Base-by-base conservation (phyloP, 208 protist genomes). In the Crithidia fasciculata region DNA sequence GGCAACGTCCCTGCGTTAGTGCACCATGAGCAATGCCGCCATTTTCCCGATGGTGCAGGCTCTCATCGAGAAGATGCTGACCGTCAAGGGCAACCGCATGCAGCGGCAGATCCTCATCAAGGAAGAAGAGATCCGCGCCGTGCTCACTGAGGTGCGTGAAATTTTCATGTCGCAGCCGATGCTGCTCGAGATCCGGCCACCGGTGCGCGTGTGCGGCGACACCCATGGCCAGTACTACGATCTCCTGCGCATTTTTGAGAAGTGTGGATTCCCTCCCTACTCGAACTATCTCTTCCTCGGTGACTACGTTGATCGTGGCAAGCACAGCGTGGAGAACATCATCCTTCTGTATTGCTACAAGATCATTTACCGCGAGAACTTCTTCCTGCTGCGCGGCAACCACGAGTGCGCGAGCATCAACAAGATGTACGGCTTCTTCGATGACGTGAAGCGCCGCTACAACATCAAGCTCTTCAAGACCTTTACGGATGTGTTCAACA, bases 401-500 rank as follows among this genome's bases (percentile, higher is more conserved):
- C 99, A 99, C 87, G 99, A 99, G 84, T 99, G 97, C 74, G 94
- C 97, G 0, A 97, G 90, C 19, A 99, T 99, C 74, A 99, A 99
- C 80, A 82, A 98, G 69, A 98, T 99, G 68, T 99, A 99, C 86
- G 99, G 99, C 52, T 99, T 99, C 86, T 99, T 99, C 73, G 97
- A 99, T 50, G 99, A 99, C 74, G 99, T 98, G 80, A 77, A 93
- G 54, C 74, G 87, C 9, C 97, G 98, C 45, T 99, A 91, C 56
- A 90, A 96, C 78, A 93, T 99, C 61, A 98, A 98, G 76, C 87
- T 99, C 18, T 99, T 99, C 98, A 99, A 99, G 78, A 91, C 86
- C 2, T 99, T 99, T 78, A 99, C 98, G 28, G 98, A 99, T 62
- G 98, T 97, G 54, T 99, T 99, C 85, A 99, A 99, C 86, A 99